phyloP scores from a whole-genome alignment of 495 filamentous ascomycete species.

The Usnea hakonensis region DNA sequence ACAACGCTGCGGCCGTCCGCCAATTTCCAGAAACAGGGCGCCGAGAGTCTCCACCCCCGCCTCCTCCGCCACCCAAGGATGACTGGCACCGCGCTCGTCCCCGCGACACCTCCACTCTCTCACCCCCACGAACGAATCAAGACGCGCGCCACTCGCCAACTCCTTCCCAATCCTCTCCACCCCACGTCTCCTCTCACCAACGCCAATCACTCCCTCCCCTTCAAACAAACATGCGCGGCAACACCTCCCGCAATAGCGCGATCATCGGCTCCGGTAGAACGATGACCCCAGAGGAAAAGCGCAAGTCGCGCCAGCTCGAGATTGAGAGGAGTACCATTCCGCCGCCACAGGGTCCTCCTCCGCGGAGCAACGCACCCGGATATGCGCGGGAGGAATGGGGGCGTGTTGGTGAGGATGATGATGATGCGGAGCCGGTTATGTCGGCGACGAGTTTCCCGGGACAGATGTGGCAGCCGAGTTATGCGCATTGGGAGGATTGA shows the following conservation, averaged over 20 bases:
- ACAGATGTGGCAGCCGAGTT: slow-evolving; percentile 67
- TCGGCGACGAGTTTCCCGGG: slow-evolving; percentile 72
- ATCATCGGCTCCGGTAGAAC: slow-evolving; percentile 7
- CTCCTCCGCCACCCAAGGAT: slow-evolving; percentile 25
- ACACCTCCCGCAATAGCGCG: not conserved
- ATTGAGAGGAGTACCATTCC: slow-evolving; percentile 21
- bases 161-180: not conserved
- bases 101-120: slow-evolving; percentile 2
- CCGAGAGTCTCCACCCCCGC: slow-evolving; percentile 20
- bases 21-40: slow-evolving; percentile 5
- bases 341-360: slow-evolving; percentile 16
- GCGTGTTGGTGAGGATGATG: too few species aligned
- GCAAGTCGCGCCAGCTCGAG: slow-evolving; percentile 25
- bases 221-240: slow-evolving; percentile 14
- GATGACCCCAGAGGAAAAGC: slow-evolving; percentile 28
- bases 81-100: slow-evolving; percentile 15
- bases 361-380: slow-evolving; percentile 3
- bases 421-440: slow-evolving; percentile 57
- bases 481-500: slow-evolving; percentile 15
- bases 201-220: slow-evolving; percentile 22
- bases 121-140: slow-evolving; percentile 1
- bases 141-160: not conserved
- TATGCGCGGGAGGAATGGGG: not conserved
- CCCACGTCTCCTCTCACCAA: slow-evolving; percentile 4
- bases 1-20: not conserved